phyloP scores from a whole-genome alignment of 129 eudicot genomes.

The Helianthus annuus region HanXRQr2.0-SUNRISE NC_035433.2:145809073-145809572 shows the following conservation, averaged over 20 bases:
- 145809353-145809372: not conserved
- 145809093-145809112: slow-evolving; percentile 21
- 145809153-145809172: slow-evolving; percentile 24
- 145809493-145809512: no score
- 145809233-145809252: not conserved
- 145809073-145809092: slow-evolving; percentile 24
- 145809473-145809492: no score
- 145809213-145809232: slow-evolving; percentile 28
- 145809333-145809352: not conserved
- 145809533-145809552: no score
- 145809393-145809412: no score
- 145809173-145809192: not conserved
- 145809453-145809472: no score
- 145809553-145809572: no score
- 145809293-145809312: not conserved
- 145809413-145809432: no score
- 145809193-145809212: slow-evolving; percentile 16
- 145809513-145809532: no score
- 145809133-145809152: slow-evolving; percentile 10
- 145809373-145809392: no score
- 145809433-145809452: no score
- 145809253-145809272: not conserved
- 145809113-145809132: slow-evolving; percentile 6
- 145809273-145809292: not conserved
- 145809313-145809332: not conserved